These are phyloP conservation scores for Penicillium silybi DNA, from an alignment of 495 filamentous ascomycete genomes.

Conservation along the genomic window DNA sequence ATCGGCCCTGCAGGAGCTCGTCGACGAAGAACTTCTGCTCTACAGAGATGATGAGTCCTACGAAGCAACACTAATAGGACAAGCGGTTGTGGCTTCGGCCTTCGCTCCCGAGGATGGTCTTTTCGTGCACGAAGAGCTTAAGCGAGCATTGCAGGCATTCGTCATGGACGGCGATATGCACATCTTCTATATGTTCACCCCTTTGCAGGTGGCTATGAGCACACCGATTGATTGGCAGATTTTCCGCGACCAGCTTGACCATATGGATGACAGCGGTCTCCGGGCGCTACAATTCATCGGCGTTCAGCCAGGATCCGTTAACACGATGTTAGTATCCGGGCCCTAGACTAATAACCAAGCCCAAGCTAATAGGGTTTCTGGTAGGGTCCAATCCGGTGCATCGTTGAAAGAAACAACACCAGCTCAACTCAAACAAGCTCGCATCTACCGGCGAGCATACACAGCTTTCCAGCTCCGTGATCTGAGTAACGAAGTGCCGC, in stretches of 20 bases:
- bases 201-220: slow-evolving; percentile 48
- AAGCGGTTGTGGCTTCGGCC: slow-evolving; percentile 68
- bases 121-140: slow-evolving; percentile 68
- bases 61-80: slow-evolving; percentile 61
- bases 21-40: slow-evolving; percentile 29
- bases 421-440: slow-evolving; percentile 55
- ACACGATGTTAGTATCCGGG: slow-evolving; percentile 55
- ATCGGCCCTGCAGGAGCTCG: slow-evolving; percentile 51
- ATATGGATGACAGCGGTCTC: slow-evolving; percentile 65
- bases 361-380: background rate
- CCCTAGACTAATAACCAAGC: too few relatives aligned
- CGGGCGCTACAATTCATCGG: slow-evolving; percentile 67
- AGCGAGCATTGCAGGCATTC: slow-evolving; percentile 65
- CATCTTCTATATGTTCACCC: slow-evolving; percentile 76
- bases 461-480: slow-evolving; percentile 77
- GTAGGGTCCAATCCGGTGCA: slow-evolving; percentile 64
- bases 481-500: slow-evolving; percentile 73
- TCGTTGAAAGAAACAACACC: slow-evolving; percentile 59
- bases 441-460: slow-evolving; percentile 75
- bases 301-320: slow-evolving; percentile 64
- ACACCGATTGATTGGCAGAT: slow-evolving; percentile 66
- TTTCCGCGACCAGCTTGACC: slow-evolving; percentile 67
- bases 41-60: slow-evolving; percentile 49
- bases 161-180: slow-evolving; percentile 87
- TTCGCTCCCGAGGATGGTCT: slow-evolving; percentile 74